Evolutionary conservation across 75 land plant species (phyloP).

Genomic region (Picea sitchensis): DNA sequence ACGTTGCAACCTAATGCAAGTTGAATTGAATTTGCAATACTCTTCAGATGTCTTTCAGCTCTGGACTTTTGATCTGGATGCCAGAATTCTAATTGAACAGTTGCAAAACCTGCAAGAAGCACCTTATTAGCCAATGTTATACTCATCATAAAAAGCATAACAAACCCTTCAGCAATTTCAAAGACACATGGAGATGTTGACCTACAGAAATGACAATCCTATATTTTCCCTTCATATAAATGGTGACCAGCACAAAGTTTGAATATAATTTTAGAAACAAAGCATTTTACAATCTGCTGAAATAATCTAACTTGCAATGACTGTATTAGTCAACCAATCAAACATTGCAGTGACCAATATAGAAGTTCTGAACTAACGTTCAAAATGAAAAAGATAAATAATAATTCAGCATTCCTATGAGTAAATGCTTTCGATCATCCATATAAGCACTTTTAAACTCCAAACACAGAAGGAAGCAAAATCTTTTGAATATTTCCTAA

Average conservation of each 20-base stretch:
- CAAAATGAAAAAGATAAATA: neutral
- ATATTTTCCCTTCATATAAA: neutral
- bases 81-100: slow-evolving; percentile 60
- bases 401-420: neutral
- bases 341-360: neutral
- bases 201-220: neutral
- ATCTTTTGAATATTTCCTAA: neutral
- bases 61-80: slow-evolving; percentile 45
- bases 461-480: neutral
- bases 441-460: neutral
- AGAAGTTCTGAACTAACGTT: neutral
- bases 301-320: neutral
- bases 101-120: slow-evolving; percentile 41
- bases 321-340: neutral
- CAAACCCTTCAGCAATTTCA: neutral
- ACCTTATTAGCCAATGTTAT: neutral
- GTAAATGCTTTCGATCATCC: neutral
- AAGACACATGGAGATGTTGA: neutral
- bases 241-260: neutral
- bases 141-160: neutral
- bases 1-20: slow-evolving; percentile 54
- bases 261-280: neutral
- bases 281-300: neutral
- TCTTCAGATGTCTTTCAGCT: slow-evolving; percentile 69
- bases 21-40: slow-evolving; percentile 65